Evolutionary conservation across 805 yeast genomes (phyloP), one percentile per base, ranked within the genome.

Genomic region (Starmerella powellii): DNA sequence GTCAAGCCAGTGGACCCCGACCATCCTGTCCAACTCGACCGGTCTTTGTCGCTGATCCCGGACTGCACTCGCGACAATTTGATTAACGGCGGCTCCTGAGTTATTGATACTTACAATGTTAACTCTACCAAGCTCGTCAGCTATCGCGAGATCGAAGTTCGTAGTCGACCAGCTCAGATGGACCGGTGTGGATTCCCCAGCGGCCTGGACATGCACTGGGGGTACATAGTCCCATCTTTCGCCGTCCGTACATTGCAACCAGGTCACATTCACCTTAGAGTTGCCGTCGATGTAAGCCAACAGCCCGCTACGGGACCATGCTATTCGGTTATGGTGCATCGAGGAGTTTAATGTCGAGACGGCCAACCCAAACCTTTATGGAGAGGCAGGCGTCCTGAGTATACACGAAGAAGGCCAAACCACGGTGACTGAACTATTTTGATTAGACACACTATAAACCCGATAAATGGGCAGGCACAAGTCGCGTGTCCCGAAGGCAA

Each of bases 81-180:
- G 49, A 35, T 34, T 51, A 38, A 54, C 48, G 41, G 53, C 41
- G 20, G 45, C 37, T 33, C 47, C 49, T 40, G 49, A 46, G 1
- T 48, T 40, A 3, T 46, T 42, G 10, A 51, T 45, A 15, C 65
- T 65, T 12, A 71, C 56, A 45, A 78, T 69, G 2, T 80, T 70
- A 34, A 78, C 61, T 44, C 78, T 74, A 2, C 95, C 95, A 29
- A 66, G 56, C 18, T 68, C 70, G 58, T 87, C 97, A 34, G 81
- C 68, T 3, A 81, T 73, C 2, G 93, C 93, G 37, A 91, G 67
- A 55, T 87, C 94, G 43, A 81, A 76, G 34, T 88, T 88, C 1
- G 78, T 65, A 37, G 76, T 74, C 45, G 91, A 78, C 86, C 95
- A 91, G 31, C 71, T 64, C 5, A 84, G 71, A 20, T 67, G 48